phyloP scores from a whole-genome alignment of 768 basidiomycete species.

The Austroboletus eburneus region DNA sequence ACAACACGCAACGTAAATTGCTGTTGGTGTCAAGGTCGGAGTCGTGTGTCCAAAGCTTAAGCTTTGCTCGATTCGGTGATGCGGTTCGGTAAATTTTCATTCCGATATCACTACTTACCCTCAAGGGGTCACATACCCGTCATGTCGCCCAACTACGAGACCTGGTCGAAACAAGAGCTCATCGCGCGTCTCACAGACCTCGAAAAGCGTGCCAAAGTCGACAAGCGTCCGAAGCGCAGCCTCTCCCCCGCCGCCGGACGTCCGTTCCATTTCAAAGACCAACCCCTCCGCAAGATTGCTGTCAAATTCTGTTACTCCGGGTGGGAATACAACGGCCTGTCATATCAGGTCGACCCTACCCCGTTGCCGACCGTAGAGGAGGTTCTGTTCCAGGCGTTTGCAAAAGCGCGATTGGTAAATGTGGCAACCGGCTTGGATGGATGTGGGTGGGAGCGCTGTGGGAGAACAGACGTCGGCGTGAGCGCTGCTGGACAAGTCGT shows the following conservation, averaged over 20 bases:
- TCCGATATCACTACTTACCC: constrained; percentile 32
- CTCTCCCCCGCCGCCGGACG: constrained; percentile 22
- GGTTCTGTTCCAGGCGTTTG: constrained; percentile 76
- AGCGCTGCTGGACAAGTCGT: constrained; percentile 93
- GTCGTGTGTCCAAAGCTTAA: too few species aligned
- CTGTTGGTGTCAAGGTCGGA: too few species aligned
- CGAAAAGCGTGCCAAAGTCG: constrained; percentile 35
- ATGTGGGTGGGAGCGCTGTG: constrained; percentile 88
- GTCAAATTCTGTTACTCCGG: constrained; percentile 92
- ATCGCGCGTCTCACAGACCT: constrained; percentile 59
- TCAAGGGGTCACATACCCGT: constrained; percentile 26
- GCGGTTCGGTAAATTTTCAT: constrained; percentile 30
- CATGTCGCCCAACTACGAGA: constrained; percentile 45
- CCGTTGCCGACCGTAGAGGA: constrained; percentile 89
- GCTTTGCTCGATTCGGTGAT: constrained; percentile 18
- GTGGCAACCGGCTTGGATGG: constrained; percentile 70
- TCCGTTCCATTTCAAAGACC: constrained; percentile 59
- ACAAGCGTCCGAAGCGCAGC: constrained; percentile 8
- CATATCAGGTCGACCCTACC: constrained; percentile 67
- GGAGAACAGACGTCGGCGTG: constrained; percentile 92
- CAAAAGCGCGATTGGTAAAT: constrained; percentile 74
- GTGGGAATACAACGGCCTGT: constrained; percentile 88
- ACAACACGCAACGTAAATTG: too few species aligned
- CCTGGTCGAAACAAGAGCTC: constrained; percentile 65
- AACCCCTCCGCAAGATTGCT: constrained; percentile 86